Base-by-base conservation (phyloP, 495 filamentous ascomycete genomes). In the Talaromyces wortmannii region DNA sequence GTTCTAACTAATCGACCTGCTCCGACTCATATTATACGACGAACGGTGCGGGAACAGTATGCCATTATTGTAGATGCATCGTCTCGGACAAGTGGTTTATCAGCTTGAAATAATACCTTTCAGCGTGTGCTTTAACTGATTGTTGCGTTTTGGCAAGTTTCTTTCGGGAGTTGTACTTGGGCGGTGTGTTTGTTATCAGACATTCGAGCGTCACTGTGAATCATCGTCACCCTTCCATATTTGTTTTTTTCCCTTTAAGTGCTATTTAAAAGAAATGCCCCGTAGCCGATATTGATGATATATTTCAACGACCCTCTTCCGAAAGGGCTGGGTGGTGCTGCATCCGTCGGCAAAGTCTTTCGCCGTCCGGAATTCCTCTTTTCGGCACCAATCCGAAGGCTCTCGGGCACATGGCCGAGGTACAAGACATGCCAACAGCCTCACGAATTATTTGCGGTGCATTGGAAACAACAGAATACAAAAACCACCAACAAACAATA, bases 1-100 rank as follows among this genome's bases (percentile, higher is more conserved):
- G 63, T 89, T n/a, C 87, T 89, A 67, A 87, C 85, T 0, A 83
- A 84, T 3, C 69, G 86, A 32, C 77, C 84, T 66, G 86, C 87
- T 8, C 87, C 87, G 0, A 76, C 83, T 53, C 73, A 78, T 57
- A 59, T 85, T 5, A 91, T 90, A 85, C 57, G 58, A 23, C 59
- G 49, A 18, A 57, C 52, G n/a, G 52, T 68, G 15, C 56, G 44
- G 30, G 64, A 62, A 42, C 53, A 65, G 47, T 59, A 58, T 15
- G 40, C 52, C 5, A 58, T 50, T 11, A 32, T 31, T 6, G 31
- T 32, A 36, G 17, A 50, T 33, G 31, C 30, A 33, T 36, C 13
- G 17, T 33, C 18, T 32, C 4, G 7, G 31, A 17, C n/a, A 15
- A 7, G 63, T 61, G 55, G 32, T 42, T n/a, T 60, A 58, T 17